phyloP scores from a whole-genome alignment of 176 grass and related monocot species.

The Oryza rufipogon region DNA sequence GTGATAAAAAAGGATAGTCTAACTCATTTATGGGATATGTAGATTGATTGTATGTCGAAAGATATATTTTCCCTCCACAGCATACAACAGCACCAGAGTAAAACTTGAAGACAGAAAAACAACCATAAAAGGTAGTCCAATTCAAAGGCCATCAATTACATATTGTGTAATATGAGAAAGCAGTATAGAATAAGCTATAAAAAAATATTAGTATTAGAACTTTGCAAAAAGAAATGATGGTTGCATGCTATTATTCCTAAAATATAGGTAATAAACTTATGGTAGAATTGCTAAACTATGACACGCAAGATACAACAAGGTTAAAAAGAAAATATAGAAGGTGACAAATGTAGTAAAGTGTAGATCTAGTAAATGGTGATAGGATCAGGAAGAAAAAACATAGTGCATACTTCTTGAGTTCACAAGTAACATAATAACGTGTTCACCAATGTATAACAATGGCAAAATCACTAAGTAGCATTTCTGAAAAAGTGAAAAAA shows the following conservation, averaged over 20 bases:
- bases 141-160: neutral
- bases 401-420: neutral
- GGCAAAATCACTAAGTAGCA: conserved; percentile 3
- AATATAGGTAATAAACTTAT: conserved; percentile 5
- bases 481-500: conserved; percentile 19
- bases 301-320: conserved; percentile 11
- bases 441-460: conserved; percentile 11
- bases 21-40: neutral
- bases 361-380: conserved; percentile 16
- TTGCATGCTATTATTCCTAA: conserved; percentile 20
- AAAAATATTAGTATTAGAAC: neutral
- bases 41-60: neutral
- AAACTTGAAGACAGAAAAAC: neutral
- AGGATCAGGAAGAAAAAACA: conserved; percentile 11
- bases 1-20: neutral
- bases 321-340: conserved; percentile 16
- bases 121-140: conserved; percentile 7
- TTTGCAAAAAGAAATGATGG: neutral
- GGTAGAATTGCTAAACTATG: neutral
- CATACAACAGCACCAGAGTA: neutral
- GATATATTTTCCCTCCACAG: neutral
- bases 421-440: conserved; percentile 9
- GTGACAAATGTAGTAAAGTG: neutral
- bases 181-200: conserved; percentile 8
- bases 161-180: neutral